phyloP scores from a whole-genome alignment of 169 alveolate genomes.

The Eimeria acervulina region DNA sequence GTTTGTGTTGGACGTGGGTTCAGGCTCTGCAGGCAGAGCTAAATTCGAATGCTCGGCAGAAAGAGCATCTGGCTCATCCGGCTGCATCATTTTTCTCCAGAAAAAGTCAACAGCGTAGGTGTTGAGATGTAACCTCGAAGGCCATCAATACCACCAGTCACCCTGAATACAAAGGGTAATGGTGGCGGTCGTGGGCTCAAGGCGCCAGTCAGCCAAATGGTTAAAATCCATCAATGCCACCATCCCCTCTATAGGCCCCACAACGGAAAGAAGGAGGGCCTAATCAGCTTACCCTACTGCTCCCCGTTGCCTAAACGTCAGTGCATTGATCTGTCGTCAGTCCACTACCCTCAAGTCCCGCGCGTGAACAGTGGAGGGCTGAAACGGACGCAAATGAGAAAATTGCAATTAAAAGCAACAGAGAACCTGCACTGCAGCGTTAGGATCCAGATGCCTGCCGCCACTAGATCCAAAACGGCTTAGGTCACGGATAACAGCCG shows the following conservation, averaged over 20 bases:
- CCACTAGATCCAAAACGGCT: background rate
- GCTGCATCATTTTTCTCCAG: slow-evolving; percentile 61
- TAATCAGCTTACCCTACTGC: background rate
- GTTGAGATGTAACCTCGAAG: background rate
- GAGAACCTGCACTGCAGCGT: background rate
- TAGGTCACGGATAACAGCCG: background rate
- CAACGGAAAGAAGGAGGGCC: background rate
- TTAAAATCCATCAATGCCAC: background rate
- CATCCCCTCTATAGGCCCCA: background rate
- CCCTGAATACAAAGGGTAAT: background rate
- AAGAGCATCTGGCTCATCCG: slow-evolving; percentile 43
- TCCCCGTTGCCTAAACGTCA: background rate
- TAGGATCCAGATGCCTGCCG: background rate
- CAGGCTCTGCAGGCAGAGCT: background rate
- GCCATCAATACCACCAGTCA: background rate
- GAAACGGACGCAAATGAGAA: background rate
- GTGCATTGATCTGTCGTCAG: background rate
- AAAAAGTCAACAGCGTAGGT: background rate
- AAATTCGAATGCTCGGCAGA: background rate
- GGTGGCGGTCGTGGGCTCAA: background rate
- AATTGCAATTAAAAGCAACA: background rate
- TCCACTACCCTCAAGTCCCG: background rate
- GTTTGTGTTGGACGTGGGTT: background rate
- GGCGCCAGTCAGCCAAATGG: background rate
- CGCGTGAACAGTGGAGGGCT: background rate